Percentiles rank a stretch among this genome's conserved stretches.
Conservation (phyloP, 176 grass and related monocot genomes). For the Elaeis guineensis region DNA sequence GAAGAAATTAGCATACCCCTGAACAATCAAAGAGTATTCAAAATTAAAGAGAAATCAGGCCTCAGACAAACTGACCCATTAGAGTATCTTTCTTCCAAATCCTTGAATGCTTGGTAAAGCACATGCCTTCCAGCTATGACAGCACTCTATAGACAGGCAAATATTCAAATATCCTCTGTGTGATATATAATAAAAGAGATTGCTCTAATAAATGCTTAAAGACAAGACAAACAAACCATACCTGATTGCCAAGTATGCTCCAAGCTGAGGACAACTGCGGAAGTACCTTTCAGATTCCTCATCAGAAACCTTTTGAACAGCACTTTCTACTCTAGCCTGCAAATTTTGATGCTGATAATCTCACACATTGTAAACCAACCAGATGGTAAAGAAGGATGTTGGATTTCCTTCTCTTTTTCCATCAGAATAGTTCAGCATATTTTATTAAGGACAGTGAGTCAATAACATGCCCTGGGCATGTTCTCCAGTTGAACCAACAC, state of each 20-base stretch:
- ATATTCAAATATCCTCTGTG: not conserved
- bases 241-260: slow-evolving; percentile 88
- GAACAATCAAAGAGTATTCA: too few relatives aligned
- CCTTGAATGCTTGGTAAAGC: slow-evolving; percentile 64
- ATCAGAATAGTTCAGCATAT: slow-evolving; percentile 16
- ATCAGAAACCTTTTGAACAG: slow-evolving; percentile 68
- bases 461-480: too few relatives aligned
- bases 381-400: not conserved
- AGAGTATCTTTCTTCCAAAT: slow-evolving; percentile 68
- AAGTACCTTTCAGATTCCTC: slow-evolving; percentile 95
- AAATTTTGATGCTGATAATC: slow-evolving; percentile 8
- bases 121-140: slow-evolving; percentile 57
- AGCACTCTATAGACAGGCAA: slow-evolving; percentile 48
- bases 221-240: slow-evolving; percentile 7
- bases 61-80: slow-evolving; percentile 34
- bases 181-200: too few relatives aligned
- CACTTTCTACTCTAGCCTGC: slow-evolving; percentile 84
- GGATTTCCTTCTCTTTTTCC: too few relatives aligned
- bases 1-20: too few relatives aligned
- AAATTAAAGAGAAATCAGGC: too few relatives aligned
- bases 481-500: too few relatives aligned
- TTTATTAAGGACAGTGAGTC: not conserved
- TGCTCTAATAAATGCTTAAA: too few relatives aligned
- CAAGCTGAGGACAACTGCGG: slow-evolving; percentile 90
- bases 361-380: slow-evolving; percentile 13